Conservation (phyloP, 1,284 basidiomycete species). For the Pyrrhoderma noxium region DNA sequence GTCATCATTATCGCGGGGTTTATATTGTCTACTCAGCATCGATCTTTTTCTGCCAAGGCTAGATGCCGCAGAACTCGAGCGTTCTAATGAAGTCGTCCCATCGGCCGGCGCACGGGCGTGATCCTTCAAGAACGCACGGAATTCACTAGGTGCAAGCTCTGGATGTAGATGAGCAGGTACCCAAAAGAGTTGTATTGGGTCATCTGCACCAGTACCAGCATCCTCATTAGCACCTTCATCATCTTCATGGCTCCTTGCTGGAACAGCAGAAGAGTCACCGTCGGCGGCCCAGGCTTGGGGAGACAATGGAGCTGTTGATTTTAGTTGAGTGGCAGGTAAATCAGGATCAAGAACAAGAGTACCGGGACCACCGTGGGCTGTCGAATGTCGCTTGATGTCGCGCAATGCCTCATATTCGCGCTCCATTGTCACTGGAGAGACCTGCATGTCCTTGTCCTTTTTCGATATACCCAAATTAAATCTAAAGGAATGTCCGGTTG, state of each 20-base stretch:
- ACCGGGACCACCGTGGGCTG: constrained; percentile 63
- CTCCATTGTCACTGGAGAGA: constrained; percentile 47
- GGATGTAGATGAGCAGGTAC: constrained; percentile 94
- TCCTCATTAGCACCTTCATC: constrained; percentile 32
- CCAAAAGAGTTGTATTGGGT: constrained; percentile 91
- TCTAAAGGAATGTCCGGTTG: too few relatives aligned
- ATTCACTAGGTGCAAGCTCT: constrained; percentile 94
- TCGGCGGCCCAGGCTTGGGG: constrained; percentile 43
- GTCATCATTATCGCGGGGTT: constrained; percentile 67
- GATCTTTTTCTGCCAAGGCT: constrained; percentile 72
- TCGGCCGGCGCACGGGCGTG: constrained; percentile 64
- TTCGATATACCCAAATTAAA: too few relatives aligned
- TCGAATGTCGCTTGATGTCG: constrained; percentile 75
- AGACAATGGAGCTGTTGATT: constrained; percentile 30
- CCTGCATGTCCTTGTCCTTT: too few relatives aligned
- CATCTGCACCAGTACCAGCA: constrained; percentile 37
- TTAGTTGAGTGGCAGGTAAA: constrained; percentile 60
- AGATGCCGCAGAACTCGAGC: constrained; percentile 35
- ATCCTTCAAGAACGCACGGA: constrained; percentile 90
- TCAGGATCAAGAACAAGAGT: constrained; percentile 81
- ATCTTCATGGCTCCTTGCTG: constrained; percentile 35
- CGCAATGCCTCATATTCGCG: constrained; percentile 80
- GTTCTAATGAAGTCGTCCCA: constrained; percentile 26
- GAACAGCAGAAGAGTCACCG: constrained; percentile 23
- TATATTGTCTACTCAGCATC: constrained; percentile 87